Evolutionary conservation across 2,329 filamentous ascomycete species (phyloP), one percentile per base, ranked within the genome.

Genomic region (Pyrenophora seminiperda): DNA sequence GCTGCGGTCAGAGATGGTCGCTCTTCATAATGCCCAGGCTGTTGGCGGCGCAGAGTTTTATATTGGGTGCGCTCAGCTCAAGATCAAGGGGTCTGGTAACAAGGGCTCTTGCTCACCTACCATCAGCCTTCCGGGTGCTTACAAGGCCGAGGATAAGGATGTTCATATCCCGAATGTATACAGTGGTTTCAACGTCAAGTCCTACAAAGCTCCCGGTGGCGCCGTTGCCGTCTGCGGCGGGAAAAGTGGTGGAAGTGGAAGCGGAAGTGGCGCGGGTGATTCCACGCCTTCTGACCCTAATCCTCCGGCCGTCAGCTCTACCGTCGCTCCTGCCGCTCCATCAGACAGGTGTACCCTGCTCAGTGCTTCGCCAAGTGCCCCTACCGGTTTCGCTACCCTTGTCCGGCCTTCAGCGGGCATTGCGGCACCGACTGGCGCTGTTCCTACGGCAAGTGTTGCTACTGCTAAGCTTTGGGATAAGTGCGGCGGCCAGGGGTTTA

Each of bases 1-100:
- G 30, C 67, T 78, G 34, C 73, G 77, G 15, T 72, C 73, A 18
- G 77, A 80, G 63, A 78, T 78, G 60, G 75, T 79, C 48, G 77
- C 68, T 4, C 67, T 79, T 6, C 77, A 78, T 62, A 68, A 69
- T 29, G 71, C 73, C 1, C 62, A 69, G 42, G 66, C 61, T 5
- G 47, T 65, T 14, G 67, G 64, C 13, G 73, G 73, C 32, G 73
- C 66, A 3, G 73, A 79, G 62, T 79, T 79, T 63, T 80, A 79
- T 62, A 74, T 75, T 32, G 67, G 68, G n/a, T 53, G 50, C 19
- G 36, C 29, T 19, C 48, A 80, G 64, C 54, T 80, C 48, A 74
- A 76, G 61, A 72, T 80, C 56, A 70, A 66, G 13, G 74, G 74
- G 10, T 66, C 67, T 9, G 66, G 68, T 17, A 70, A 58, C 18